These are phyloP conservation scores for Zygosaccharomyces rouxii DNA, from an alignment of 805 yeast species.

Conservation along the genomic window DNA sequence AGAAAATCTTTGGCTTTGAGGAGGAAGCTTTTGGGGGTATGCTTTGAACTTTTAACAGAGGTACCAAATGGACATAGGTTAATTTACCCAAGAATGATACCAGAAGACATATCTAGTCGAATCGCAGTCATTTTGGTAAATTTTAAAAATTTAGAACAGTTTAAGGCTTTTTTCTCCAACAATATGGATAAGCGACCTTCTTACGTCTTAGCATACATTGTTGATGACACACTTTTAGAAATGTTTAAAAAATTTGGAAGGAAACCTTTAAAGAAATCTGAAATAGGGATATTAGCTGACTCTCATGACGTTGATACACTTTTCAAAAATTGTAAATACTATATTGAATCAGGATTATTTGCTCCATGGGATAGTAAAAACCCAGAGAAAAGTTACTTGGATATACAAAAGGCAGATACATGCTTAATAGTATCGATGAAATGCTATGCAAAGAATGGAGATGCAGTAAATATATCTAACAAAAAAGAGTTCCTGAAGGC, in stretches of 20 bases:
- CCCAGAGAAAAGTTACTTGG: neutral
- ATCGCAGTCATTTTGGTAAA: conserved; percentile 14
- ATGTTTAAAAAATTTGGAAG: conserved; percentile 1
- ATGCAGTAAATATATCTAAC: neutral
- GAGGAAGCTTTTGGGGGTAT: conserved; percentile 18
- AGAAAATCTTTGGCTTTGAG: conserved; percentile 22
- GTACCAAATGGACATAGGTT: conserved; percentile 21
- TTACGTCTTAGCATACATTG: conserved; percentile 23
- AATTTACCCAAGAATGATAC: conserved; percentile 13
- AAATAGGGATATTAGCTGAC: conserved; percentile 11
- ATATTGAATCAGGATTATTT: conserved; percentile 13
- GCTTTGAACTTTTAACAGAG: conserved; percentile 17
- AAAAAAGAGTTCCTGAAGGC: neutral
- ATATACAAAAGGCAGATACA: conserved; percentile 13
- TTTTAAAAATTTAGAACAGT: conserved; percentile 18
- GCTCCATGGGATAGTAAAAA: conserved; percentile 2
- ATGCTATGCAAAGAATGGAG: neutral
- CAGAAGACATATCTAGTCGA: conserved; percentile 14
- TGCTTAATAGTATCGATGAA: conserved; percentile 10
- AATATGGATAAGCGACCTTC: conserved; percentile 14
- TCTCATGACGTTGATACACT: conserved; percentile 10
- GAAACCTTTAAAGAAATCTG: neutral
- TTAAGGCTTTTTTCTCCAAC: conserved; percentile 21
- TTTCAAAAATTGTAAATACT: conserved; percentile 8
- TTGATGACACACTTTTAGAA: conserved; percentile 22